Percentiles rank a stretch among this genome's conserved stretches.
Evolutionary conservation across 306 rosid species (phyloP).

Genomic region (Cucurbita argyrosperma): DNA sequence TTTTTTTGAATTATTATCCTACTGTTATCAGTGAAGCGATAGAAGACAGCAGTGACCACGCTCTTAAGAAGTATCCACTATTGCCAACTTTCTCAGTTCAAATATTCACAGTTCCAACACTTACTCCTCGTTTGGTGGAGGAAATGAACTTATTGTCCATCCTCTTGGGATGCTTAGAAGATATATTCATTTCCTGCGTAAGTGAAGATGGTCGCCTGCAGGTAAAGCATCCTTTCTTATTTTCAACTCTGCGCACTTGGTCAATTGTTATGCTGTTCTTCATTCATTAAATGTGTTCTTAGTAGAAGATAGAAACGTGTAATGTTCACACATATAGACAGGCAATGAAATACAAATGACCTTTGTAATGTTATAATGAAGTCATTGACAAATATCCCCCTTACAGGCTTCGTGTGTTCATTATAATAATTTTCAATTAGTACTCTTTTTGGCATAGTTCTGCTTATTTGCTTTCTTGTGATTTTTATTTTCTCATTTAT

Average conservation of each 20-base stretch:
- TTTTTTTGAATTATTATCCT: slow-evolving; percentile 76
- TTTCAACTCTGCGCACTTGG: background rate
- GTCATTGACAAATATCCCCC: background rate
- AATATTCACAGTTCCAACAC: slow-evolving; percentile 88
- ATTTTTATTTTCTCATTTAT: slow-evolving; percentile 3
- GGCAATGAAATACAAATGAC: background rate
- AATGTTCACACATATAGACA: background rate
- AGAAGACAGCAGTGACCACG: slow-evolving; percentile 26
- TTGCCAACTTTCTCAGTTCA: slow-evolving; percentile 76
- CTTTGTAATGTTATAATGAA: background rate
- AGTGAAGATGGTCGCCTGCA: slow-evolving; percentile 55
- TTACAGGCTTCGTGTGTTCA: background rate
- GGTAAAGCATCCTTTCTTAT: slow-evolving; percentile 29
- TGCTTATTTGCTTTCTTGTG: background rate
- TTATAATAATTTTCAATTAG: background rate
- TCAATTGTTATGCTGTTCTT: background rate
- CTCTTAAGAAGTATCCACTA: slow-evolving; percentile 41
- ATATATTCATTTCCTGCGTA: slow-evolving; percentile 65
- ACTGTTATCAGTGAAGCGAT: slow-evolving; percentile 47
- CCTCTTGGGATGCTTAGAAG: slow-evolving; percentile 64
- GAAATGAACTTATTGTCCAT: slow-evolving; percentile 70
- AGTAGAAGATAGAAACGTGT: background rate
- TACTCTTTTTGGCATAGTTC: background rate
- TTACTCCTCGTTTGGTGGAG: slow-evolving; percentile 78
- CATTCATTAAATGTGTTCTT: background rate